A percentile compares a stretch with the other conserved stretches of the same genome.
Conservation (phyloP, 495 filamentous ascomycete species). For the Sphaerosporella brunnea region DNA sequence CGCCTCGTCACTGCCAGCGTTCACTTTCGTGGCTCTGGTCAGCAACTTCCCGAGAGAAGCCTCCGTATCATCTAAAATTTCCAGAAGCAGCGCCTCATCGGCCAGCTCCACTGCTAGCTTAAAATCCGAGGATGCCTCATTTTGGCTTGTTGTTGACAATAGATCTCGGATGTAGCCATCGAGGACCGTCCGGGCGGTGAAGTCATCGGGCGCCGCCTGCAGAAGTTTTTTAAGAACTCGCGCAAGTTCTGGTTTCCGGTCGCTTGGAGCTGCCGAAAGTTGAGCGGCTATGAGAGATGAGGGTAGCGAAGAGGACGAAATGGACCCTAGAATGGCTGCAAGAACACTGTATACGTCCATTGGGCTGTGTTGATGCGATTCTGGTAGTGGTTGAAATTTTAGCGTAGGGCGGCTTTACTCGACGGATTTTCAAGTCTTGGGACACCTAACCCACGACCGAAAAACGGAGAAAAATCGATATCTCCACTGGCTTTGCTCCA, state of each 20-base stretch:
- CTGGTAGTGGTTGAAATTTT: too few species aligned
- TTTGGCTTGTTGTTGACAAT: neutral
- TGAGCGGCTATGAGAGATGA: neutral
- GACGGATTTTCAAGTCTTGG: too few species aligned
- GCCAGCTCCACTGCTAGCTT: slow-evolving; percentile 1
- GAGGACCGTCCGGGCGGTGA: neutral
- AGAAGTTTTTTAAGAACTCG: slow-evolving; percentile 3
- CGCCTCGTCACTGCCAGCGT: slow-evolving; percentile 15
- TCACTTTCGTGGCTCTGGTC: slow-evolving; percentile 5
- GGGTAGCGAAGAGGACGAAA: neutral
- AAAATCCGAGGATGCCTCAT: slow-evolving; percentile 2
- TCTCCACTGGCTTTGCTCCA: too few species aligned
- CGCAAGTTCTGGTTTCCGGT: slow-evolving; percentile 1
- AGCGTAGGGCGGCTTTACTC: too few species aligned
- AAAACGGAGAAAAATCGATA: too few species aligned
- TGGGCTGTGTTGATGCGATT: too few species aligned
- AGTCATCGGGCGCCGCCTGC: neutral
- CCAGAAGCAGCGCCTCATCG: neutral
- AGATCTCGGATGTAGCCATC: slow-evolving; percentile 3
- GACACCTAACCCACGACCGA: too few species aligned
- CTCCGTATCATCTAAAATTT: slow-evolving; percentile 2
- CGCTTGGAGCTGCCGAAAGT: neutral
- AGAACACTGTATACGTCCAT: slow-evolving; percentile 1
- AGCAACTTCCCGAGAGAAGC: neutral
- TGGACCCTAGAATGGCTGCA: neutral